Evolutionary conservation across 2,329 filamentous ascomycete genomes (phyloP).

Genomic region (Monilinia aucupariae): DNA sequence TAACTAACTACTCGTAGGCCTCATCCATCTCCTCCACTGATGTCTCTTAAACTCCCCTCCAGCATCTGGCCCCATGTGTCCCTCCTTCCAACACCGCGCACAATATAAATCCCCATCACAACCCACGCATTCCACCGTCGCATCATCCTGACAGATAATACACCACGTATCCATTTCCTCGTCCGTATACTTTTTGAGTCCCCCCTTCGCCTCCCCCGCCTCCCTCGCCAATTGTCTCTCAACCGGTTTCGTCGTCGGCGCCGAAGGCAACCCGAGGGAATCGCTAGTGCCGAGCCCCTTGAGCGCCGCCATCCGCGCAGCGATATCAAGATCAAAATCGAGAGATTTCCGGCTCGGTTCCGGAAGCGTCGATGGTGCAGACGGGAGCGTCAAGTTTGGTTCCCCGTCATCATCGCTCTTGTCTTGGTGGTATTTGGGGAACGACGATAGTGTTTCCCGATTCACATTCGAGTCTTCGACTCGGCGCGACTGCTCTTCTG

Average conservation of each 20-base stretch:
- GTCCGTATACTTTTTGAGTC: slow-evolving; percentile 48
- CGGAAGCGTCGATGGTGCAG: slow-evolving; percentile 27
- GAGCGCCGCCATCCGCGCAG: slow-evolving; percentile 32
- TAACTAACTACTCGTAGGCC: slow-evolving; percentile 29
- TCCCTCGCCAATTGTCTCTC: slow-evolving; percentile 17
- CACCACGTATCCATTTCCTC: slow-evolving; percentile 75
- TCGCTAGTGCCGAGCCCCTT: slow-evolving; percentile 19
- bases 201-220: not conserved
- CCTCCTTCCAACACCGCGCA: slow-evolving; percentile 71
- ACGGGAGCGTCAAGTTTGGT: slow-evolving; percentile 24
- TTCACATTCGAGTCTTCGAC: not conserved
- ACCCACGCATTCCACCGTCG: slow-evolving; percentile 63
- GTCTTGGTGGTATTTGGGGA: not conserved
- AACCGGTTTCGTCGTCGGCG: slow-evolving; percentile 30
- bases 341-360: slow-evolving; percentile 24
- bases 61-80: slow-evolving; percentile 65
- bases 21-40: slow-evolving; percentile 55
- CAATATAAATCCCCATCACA: slow-evolving; percentile 73
- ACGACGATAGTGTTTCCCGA: not conserved
- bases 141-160: slow-evolving; percentile 75
- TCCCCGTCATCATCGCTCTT: slow-evolving; percentile 10
- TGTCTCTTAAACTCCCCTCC: slow-evolving; percentile 67
- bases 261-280: slow-evolving; percentile 31
- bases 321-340: slow-evolving; percentile 32
- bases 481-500: not conserved